These are phyloP conservation scores for Gynandropsis gynandra DNA, from an alignment of 345 rosid species.

Conservation along the genomic window DNA sequence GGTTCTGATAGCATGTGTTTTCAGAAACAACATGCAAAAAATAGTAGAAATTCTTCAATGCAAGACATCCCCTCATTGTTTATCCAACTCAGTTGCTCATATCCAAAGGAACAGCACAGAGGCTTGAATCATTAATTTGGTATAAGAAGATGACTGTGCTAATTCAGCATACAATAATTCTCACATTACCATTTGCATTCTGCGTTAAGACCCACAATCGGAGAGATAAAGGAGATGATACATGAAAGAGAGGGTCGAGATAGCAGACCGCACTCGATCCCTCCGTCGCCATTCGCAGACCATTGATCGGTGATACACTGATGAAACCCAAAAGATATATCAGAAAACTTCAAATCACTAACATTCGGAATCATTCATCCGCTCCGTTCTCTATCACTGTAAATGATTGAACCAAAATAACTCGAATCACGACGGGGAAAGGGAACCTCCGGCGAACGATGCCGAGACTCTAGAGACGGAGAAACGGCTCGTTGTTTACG, in stretches of 20 bases:
- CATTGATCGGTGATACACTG: constrained; percentile 38
- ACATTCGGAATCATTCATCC: not conserved
- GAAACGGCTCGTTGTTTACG: too few relatives aligned
- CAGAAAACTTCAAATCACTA: not conserved
- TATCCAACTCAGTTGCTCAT: too few relatives aligned
- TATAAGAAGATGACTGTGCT: too few relatives aligned
- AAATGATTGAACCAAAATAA: too few relatives aligned
- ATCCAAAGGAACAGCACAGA: too few relatives aligned
- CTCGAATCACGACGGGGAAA: too few relatives aligned
- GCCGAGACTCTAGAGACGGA: too few relatives aligned
- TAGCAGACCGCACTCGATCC: constrained; percentile 53
- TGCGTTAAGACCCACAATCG: not conserved
- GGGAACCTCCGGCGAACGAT: too few relatives aligned
- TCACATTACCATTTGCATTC: not conserved
- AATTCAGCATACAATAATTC: not conserved
- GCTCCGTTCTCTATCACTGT: too few relatives aligned
- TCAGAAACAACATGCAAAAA: not conserved
- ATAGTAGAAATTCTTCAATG: too few relatives aligned
- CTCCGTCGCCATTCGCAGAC: constrained; percentile 20
- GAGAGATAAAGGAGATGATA: constrained; percentile 25
- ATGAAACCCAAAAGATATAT: not conserved
- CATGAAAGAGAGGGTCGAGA: constrained; percentile 61
- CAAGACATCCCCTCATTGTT: too few relatives aligned
- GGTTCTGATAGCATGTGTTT: not conserved
- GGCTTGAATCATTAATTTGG: too few relatives aligned